Evolutionary conservation across 768 basidiomycete genomes (phyloP).

Genomic region (Punctularia strigosozonata): DNA sequence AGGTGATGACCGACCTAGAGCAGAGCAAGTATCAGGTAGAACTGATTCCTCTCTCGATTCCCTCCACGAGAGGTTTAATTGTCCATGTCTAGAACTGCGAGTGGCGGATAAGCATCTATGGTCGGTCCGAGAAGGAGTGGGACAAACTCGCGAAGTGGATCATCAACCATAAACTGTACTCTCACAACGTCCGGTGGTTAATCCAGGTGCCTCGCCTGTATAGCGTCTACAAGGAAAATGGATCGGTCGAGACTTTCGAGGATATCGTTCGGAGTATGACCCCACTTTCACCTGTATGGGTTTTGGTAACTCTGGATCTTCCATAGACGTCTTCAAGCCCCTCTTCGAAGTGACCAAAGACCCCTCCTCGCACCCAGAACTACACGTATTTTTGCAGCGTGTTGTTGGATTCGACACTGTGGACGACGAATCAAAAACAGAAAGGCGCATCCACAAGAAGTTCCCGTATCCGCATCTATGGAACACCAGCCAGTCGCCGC

Average conservation of each 20-base stretch:
- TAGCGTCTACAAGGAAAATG: slow-evolving; percentile 87
- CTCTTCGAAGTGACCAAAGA: slow-evolving; percentile 95
- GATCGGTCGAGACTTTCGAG: slow-evolving; percentile 75
- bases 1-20: slow-evolving; percentile 95
- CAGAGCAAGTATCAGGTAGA: slow-evolving; percentile 95
- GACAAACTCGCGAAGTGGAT: slow-evolving; percentile 98
- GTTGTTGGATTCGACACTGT: slow-evolving; percentile 98
- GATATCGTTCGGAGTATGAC: slow-evolving; percentile 73
- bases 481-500: slow-evolving; percentile 84
- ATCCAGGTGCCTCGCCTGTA: slow-evolving; percentile 93
- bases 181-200: slow-evolving; percentile 97
- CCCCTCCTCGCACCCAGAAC: slow-evolving; percentile 80
- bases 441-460: slow-evolving; percentile 85
- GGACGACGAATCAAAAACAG: slow-evolving; percentile 93
- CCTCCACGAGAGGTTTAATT: neutral
- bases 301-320: neutral
- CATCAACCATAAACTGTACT: slow-evolving; percentile 82
- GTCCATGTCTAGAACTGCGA: slow-evolving; percentile 65
- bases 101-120: slow-evolving; percentile 96
- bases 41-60: neutral
- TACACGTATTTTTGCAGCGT: slow-evolving; percentile 91
- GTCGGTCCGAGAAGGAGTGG: slow-evolving; percentile 77
- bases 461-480: slow-evolving; percentile 88
- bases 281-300: neutral
- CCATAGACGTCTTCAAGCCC: slow-evolving; percentile 79